Conservation (phyloP, 306 rosid species). For the Myrica gale region DNA sequence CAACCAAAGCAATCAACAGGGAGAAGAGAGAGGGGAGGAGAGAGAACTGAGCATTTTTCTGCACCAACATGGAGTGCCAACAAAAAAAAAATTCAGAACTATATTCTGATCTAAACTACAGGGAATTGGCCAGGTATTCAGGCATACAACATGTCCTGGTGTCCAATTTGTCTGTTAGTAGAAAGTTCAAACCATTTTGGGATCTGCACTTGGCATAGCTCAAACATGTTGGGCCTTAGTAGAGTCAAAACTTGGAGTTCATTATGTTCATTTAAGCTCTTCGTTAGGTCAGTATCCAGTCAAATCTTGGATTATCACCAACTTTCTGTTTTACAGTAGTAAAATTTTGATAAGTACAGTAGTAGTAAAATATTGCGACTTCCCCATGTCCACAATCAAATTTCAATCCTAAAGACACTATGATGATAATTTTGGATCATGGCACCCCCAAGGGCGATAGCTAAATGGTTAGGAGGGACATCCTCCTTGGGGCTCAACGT, state of each 20-base stretch:
- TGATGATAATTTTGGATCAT: not conserved
- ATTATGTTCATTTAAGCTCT: not conserved
- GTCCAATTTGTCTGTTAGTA: not conserved
- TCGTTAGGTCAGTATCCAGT: not conserved
- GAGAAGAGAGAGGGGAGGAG: no score
- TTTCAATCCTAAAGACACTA: not conserved
- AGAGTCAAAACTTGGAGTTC: not conserved
- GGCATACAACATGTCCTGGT: not conserved
- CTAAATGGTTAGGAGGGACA: no score
- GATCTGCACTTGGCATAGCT: not conserved
- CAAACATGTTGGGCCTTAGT: constrained; percentile 1
- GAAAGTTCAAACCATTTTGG: not conserved
- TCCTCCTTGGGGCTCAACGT: no score
- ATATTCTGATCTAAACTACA: not conserved
- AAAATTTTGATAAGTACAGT: no score
- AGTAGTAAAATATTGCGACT: not conserved
- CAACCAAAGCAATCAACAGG: no score
- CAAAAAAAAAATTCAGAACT: no score
- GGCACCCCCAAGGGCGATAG: no score
- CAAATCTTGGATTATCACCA: not conserved
- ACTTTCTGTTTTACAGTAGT: constrained; percentile 3
- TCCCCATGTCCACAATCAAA: not conserved
- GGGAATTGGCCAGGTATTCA: not conserved
- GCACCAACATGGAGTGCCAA: no score
- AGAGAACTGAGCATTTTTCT: no score